Evolutionary conservation across 2,329 filamentous ascomycete genomes (phyloP), one percentile per base, ranked within the genome.

Genomic region (Aureobasidium uvarum): DNA sequence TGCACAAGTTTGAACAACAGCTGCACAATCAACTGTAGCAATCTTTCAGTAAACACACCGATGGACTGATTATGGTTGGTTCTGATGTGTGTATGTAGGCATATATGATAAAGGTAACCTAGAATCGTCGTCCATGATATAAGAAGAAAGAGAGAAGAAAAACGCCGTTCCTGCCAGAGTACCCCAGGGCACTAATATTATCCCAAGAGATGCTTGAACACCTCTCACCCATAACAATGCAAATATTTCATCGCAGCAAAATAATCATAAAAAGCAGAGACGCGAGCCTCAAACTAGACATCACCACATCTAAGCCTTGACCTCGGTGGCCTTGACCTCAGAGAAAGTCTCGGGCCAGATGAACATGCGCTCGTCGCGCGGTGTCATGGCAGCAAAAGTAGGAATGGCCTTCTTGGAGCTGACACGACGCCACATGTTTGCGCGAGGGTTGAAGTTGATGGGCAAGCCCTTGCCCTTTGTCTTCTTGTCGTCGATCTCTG

Each of bases 351-450:
- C 83, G 0, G 85, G 86, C 85, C 85, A 88, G 50, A 86, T 74
- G 70, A 87, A 84, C 77, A 85, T 84, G 77, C 83, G 85, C 71
- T 87, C 85, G 28, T 33, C 20, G 31, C 78, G 79, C 1, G 85
- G 85, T 2, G 82, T 83, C 63, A 80, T 77, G 54, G 80, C 79
- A 18, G 82, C 77, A 58, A 83, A 80, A 20, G 78, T 72, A 3
- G 83, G 83, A 51, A 82, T 83, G 43, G 83, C 81, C 50, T 78
- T 80, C 77, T 82, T 83, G 77, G 84, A 87, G 39, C 82, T 85
- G 50, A 85, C 81, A 33, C 86, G 80, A 62, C 87, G 79, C 87
- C 87, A 89, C 78, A 89, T 80, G 74, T 89, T 89, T 33, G 86
- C 87, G 50, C 86, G 80, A 8, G 87, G 87, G 76, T 89, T 89